Percentiles rank a stretch among this genome's conserved stretches.
phyloP scores from a whole-genome alignment of 2,329 filamentous ascomycete genomes.

The Myotisia sp. region DNA sequence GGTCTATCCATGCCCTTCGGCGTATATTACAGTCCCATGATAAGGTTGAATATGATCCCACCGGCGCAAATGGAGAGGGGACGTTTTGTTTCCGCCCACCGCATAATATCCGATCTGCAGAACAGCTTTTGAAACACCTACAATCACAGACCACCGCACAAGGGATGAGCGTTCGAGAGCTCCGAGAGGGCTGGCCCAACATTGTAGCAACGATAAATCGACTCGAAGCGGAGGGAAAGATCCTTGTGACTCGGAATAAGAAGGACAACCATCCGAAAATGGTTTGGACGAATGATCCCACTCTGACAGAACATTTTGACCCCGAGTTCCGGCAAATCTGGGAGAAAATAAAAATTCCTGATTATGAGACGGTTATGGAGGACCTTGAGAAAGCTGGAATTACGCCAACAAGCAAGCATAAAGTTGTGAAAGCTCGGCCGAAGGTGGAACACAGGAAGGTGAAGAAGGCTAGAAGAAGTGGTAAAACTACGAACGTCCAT shows the following conservation, averaged over 20 bases:
- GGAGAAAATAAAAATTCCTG: constrained; percentile 64
- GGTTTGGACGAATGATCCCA: constrained; percentile 80
- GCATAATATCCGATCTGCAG: constrained; percentile 65
- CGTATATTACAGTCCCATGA: constrained; percentile 53
- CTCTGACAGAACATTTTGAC: constrained; percentile 61
- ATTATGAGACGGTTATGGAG: constrained; percentile 59
- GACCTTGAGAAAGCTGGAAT: constrained; percentile 64
- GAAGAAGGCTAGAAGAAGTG: constrained; percentile 58
- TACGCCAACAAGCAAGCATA: constrained; percentile 72
- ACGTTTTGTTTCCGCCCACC: constrained; percentile 73
- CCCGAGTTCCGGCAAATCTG: constrained; percentile 72
- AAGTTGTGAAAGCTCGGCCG: constrained; percentile 43
- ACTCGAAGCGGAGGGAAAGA: constrained; percentile 62
- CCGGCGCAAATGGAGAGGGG: constrained; percentile 52
- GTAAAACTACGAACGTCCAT: constrained; percentile 76
- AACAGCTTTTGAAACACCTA: constrained; percentile 64
- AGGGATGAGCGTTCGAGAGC: constrained; percentile 70
- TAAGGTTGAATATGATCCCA: constrained; percentile 45
- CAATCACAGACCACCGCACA: constrained; percentile 68
- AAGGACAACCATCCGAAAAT: constrained; percentile 78
- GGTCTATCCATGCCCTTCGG: constrained; percentile 47
- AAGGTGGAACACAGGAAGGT: constrained; percentile 53
- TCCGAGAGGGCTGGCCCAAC: constrained; percentile 90
- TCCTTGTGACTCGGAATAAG: constrained; percentile 78
- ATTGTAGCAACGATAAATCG: constrained; percentile 64